These are phyloP conservation scores for Populus deltoides DNA, from an alignment of 345 rosid genomes.

Conservation along the genomic window DNA sequence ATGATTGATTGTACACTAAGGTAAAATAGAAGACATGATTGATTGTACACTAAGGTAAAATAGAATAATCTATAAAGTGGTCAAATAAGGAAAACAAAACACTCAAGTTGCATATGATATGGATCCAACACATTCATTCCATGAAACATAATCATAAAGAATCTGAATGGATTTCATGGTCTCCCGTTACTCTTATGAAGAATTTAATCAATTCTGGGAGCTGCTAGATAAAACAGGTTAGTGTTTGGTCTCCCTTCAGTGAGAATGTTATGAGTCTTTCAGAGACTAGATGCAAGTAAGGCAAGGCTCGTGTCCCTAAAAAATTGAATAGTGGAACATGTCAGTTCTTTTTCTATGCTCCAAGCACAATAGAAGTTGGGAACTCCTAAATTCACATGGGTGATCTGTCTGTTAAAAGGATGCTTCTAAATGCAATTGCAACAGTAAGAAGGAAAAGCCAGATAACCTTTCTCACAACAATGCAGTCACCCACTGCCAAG, in stretches of 20 bases:
- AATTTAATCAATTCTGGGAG: not conserved
- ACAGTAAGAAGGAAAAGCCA: slow-evolving; percentile 9
- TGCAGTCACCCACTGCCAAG: slow-evolving; percentile 75
- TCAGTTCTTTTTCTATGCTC: not conserved
- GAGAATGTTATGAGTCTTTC: not conserved
- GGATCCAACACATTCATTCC: not conserved
- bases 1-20: not conserved
- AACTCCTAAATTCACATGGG: not conserved
- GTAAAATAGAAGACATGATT: not conserved
- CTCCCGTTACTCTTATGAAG: not conserved
- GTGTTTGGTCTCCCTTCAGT: not conserved
- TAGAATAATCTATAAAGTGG: not conserved
- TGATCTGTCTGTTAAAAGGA: slow-evolving; percentile 3
- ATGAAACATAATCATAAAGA: not conserved
- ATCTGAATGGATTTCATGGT: not conserved
- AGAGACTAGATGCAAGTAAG: not conserved
- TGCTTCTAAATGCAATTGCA: slow-evolving; percentile 5
- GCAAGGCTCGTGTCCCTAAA: not conserved
- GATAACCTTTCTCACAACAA: slow-evolving; percentile 84
- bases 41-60: not conserved
- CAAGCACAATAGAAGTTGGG: not conserved
- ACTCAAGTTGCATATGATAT: not conserved
- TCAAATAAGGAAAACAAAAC: not conserved
- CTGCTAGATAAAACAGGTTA: not conserved
- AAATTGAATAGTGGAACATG: not conserved